Percentiles rank a stretch among this genome's conserved stretches.
Conservation (phyloP, 768 basidiomycete genomes). For the Cubamyces sp. region DNA sequence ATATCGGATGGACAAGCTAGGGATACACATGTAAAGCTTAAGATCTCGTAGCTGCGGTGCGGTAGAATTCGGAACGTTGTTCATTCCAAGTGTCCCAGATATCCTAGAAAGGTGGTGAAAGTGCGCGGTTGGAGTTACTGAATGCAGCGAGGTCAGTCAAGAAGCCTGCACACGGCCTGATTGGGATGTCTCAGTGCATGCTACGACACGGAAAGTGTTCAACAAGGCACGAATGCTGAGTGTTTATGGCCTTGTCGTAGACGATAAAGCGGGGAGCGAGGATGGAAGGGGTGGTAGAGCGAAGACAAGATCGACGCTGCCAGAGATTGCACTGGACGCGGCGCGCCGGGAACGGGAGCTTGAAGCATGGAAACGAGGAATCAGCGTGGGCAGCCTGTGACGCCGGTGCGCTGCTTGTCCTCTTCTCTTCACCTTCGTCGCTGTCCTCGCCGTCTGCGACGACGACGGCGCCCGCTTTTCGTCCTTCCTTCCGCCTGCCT, state of each 20-base stretch:
- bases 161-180: constrained; percentile 1
- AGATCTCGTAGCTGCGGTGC: too few relatives aligned
- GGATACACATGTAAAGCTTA: not conserved
- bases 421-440: constrained; percentile 26
- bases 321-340: not conserved
- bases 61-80: not conserved
- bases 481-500: constrained; percentile 23
- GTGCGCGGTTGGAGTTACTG: not conserved
- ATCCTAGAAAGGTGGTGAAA: not conserved
- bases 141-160: not conserved
- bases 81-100: not conserved
- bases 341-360: constrained; percentile 13
- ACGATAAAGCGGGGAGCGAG: not conserved
- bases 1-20: not conserved
- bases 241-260: not conserved
- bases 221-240: constrained; percentile 9
- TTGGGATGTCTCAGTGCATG: constrained; percentile 7
- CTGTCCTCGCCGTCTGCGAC: constrained; percentile 30
- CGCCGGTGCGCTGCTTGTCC: constrained; percentile 25
- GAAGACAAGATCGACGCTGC: constrained; percentile 16
- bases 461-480: constrained; percentile 27
- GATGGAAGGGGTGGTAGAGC: not conserved
- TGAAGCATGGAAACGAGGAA: constrained; percentile 28
- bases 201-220: not conserved
- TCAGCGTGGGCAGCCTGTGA: constrained; percentile 24